Percentiles rank a stretch among this genome's conserved stretches.
phyloP scores from a whole-genome alignment of 192 early-diverging fungal species.

The Lobulomyces angularis region DNA sequence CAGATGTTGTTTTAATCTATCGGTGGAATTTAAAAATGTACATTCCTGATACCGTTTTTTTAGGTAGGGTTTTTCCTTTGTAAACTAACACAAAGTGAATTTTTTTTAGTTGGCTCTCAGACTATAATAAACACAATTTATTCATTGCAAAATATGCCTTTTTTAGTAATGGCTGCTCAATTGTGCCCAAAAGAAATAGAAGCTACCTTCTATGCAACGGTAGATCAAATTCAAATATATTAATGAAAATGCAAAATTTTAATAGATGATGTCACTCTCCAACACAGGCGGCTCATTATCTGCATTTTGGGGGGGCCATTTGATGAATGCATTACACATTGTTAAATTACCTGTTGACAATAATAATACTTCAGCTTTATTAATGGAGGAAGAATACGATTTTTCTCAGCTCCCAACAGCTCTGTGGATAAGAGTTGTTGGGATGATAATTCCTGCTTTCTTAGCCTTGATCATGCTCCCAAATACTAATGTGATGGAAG shows the following conservation, averaged over 20 bases:
- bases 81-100: background rate
- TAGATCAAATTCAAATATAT: no score
- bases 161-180: slow-evolving; percentile 15
- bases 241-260: no score
- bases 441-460: slow-evolving; percentile 8
- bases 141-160: slow-evolving; percentile 13
- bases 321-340: slow-evolving; percentile 3
- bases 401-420: slow-evolving; percentile 6
- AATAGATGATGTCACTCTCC: no score
- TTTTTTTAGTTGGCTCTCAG: slow-evolving; percentile 12
- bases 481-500: slow-evolving; percentile 2
- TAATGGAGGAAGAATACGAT: slow-evolving; percentile 9
- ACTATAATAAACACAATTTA: slow-evolving; percentile 12
- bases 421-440: slow-evolving; percentile 12
- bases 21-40: slow-evolving; percentile 6
- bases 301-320: slow-evolving; percentile 10
- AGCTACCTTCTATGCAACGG: slow-evolving; percentile 19
- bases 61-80: background rate
- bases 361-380: background rate
- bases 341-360: no score
- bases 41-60: slow-evolving; percentile 8
- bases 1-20: slow-evolving; percentile 11
- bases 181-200: slow-evolving; percentile 17
- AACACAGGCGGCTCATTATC: no score
- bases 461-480: slow-evolving; percentile 12